Evolutionary conservation across 1,139 yeast genomes (phyloP), one percentile per base, ranked within the genome.

Genomic region (Blastobotrys capitulatus): DNA sequence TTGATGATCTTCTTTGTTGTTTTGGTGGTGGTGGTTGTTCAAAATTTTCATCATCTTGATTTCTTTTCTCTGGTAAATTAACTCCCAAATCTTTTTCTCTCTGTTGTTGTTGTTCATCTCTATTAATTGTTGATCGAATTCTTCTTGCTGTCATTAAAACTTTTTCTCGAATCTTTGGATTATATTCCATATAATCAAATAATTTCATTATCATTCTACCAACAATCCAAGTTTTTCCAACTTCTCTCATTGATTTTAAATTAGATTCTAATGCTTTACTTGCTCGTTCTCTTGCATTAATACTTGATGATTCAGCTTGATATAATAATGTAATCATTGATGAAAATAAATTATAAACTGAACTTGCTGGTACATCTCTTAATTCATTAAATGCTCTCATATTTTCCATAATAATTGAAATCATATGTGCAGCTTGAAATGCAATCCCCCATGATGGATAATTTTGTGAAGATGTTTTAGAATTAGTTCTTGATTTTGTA

Each of bases 381-480:
- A 82, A 63, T 58, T 79, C 78, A 51, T 77, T 75, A 46, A 76
- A 73, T 42, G 77, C 78, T 35, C 77, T 66, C 54, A 86, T 60
- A 52, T 79, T 80, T 52, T 83, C 83, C 42, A 80, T 71, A 48
- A 86, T 82, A 52, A 81, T 74, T 6, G 86, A 79, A 54, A 86
- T 82, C 84, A 84, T 83, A 61, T 87, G 80, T 1, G 94, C 88
- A 0, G 95, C 88, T 64, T 85, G 90, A 71, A 86, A 86, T 2
- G 90, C 84, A 54, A 86, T 85, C 13, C 92, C 89, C 86, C 92
- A 82, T 7, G 88, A 80, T 1, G 92, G 89, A 63, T 82, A 83
- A 54, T 58, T 54, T 50, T 60, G 38, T 58, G 51, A 49, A 15
- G 41, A 44, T 29, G 48, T 18, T 35, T 50, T 44, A 34, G 19